Percentiles rank a stretch among this genome's conserved stretches.
phyloP scores from a whole-genome alignment of 2,329 filamentous ascomycete species.

The Aspergillus intermedius region DNA sequence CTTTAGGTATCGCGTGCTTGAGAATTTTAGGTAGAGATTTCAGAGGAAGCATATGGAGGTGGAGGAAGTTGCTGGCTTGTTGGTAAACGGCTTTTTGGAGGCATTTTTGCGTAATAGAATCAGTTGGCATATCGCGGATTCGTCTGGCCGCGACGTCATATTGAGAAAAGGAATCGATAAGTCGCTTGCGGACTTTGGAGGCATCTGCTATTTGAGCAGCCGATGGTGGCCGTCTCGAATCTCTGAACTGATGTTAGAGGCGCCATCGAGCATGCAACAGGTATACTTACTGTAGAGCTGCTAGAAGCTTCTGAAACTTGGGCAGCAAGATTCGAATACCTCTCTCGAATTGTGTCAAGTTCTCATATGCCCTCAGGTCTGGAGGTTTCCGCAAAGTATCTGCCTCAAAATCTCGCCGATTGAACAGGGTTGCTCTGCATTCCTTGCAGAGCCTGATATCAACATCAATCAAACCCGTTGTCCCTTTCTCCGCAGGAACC shows the following conservation, averaged over 20 bases:
- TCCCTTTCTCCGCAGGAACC: conserved; percentile 38
- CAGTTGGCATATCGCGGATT: conserved; percentile 69
- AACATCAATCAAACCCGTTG: conserved; percentile 56
- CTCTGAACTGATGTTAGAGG: conserved; percentile 28
- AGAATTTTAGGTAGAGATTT: conserved; percentile 67
- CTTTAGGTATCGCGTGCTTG: conserved; percentile 53
- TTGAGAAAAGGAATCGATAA: conserved; percentile 83
- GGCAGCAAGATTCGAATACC: conserved; percentile 78
- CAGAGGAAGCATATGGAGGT: conserved; percentile 83
- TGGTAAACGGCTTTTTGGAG: conserved; percentile 78
- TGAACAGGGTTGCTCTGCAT: conserved; percentile 67
- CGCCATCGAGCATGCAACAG: too few species aligned
- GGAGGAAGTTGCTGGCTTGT: conserved; percentile 74
- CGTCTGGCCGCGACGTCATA: conserved; percentile 77
- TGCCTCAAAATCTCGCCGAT: conserved; percentile 68
- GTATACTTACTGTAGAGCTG: conserved; percentile 57
- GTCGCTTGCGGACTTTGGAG: conserved; percentile 77
- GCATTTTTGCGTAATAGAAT: conserved; percentile 63
- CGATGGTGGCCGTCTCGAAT: conserved; percentile 59
- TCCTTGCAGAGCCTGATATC: conserved; percentile 90
- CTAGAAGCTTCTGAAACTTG: conserved; percentile 71
- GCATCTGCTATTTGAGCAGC: conserved; percentile 73
- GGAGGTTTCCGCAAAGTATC: conserved; percentile 62
- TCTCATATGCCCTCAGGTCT: conserved; percentile 75
- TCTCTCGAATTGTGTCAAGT: conserved; percentile 76